Evolutionary conservation across 2,329 filamentous ascomycete species (phyloP).

Genomic region (Aspergillus ibericus): DNA sequence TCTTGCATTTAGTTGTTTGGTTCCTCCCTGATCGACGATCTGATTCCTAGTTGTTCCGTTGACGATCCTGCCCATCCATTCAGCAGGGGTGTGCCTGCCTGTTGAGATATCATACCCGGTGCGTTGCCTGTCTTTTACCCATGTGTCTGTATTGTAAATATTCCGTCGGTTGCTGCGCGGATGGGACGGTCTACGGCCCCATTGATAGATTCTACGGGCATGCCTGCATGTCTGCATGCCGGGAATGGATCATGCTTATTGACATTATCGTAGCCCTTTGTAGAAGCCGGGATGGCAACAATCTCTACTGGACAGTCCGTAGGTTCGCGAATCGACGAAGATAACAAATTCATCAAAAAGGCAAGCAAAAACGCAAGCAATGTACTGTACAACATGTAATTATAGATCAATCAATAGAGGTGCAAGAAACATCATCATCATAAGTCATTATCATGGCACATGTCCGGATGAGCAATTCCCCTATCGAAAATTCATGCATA

Average conservation of each 20-base stretch:
- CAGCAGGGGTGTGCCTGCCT: not conserved
- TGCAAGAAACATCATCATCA: not conserved
- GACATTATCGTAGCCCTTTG: not conserved
- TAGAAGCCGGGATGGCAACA: too few relatives aligned
- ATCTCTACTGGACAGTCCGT: too few relatives aligned
- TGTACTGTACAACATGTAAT: not conserved
- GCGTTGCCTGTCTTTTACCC: not conserved
- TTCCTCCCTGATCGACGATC: not conserved
- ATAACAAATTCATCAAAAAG: not conserved
- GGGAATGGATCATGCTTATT: not conserved
- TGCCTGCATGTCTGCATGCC: not conserved
- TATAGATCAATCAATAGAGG: not conserved
- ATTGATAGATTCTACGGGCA: conserved; percentile 1
- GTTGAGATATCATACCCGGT: conserved; percentile 2
- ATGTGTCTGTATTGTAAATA: not conserved
- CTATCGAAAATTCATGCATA: not conserved
- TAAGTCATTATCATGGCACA: conserved; percentile 6
- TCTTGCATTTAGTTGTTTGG: not conserved
- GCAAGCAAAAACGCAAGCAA: not conserved
- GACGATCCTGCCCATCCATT: not conserved
- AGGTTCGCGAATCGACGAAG: not conserved
- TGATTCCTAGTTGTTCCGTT: not conserved
- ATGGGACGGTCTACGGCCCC: not conserved
- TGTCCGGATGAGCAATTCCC: not conserved
- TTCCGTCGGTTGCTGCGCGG: not conserved